phyloP scores from a whole-genome alignment of 805 yeast genomes.

The Kuraishia piskuri region DNA sequence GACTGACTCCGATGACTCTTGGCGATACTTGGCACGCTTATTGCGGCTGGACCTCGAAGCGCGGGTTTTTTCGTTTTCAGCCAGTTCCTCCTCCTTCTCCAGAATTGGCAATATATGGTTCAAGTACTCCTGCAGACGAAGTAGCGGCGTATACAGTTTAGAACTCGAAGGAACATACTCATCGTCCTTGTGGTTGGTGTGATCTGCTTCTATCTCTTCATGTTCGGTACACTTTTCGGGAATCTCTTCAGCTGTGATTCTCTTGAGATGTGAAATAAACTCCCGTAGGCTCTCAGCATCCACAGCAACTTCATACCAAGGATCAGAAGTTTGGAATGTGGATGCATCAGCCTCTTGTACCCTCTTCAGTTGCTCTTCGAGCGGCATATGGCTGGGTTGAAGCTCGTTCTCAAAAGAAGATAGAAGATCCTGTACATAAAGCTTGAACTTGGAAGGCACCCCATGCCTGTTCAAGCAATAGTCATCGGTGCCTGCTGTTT shows the following conservation, averaged over 20 bases:
- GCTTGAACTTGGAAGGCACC: background rate
- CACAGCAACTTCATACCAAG: background rate
- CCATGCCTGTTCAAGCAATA: background rate
- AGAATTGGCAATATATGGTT: background rate
- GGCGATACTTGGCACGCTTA: conserved; percentile 6
- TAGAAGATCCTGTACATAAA: background rate
- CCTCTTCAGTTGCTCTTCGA: background rate
- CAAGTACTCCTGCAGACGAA: background rate
- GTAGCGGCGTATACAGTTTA: background rate
- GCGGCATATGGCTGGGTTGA: background rate
- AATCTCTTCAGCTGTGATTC: background rate
- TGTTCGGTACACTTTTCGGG: background rate
- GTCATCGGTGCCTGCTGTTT: background rate
- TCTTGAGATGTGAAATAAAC: background rate
- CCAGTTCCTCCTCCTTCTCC: conserved; percentile 6
- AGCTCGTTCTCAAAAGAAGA: background rate
- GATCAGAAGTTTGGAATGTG: background rate
- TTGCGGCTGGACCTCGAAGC: conserved; percentile 5
- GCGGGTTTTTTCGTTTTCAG: conserved; percentile 7
- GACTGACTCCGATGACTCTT: conserved; percentile 4
- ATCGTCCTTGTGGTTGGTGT: background rate
- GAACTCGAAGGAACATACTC: background rate
- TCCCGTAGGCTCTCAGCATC: background rate
- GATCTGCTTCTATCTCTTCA: background rate
- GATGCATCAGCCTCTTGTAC: background rate